A percentile compares a stretch with the other conserved stretches of the same genome.
Conservation (phyloP, 2,329 filamentous ascomycete genomes). For the Neobulgaria alba region DNA sequence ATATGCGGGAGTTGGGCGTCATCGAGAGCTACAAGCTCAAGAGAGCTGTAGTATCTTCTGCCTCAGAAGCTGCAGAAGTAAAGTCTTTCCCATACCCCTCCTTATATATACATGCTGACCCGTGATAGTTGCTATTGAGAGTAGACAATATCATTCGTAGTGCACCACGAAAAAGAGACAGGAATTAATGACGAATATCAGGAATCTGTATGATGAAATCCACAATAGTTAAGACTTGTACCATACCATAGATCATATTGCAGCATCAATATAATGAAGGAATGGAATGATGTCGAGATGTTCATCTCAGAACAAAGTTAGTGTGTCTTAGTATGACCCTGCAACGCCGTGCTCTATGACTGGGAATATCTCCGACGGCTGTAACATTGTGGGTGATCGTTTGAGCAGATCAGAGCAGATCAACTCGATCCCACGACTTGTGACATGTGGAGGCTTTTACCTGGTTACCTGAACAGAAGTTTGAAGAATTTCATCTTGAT, state of each 20-base stretch:
- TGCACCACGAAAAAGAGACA: slow-evolving; percentile 74
- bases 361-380: not conserved
- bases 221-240: slow-evolving; percentile 24
- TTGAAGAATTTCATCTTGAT: too few relatives aligned
- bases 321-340: not conserved
- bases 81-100: slow-evolving; percentile 29
- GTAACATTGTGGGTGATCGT: slow-evolving; percentile 2
- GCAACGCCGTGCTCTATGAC: not conserved
- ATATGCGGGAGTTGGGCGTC: slow-evolving; percentile 93
- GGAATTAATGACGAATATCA: slow-evolving; percentile 39
- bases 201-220: slow-evolving; percentile 26
- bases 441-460: not conserved
- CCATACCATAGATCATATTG: slow-evolving; percentile 30
- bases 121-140: slow-evolving; percentile 65
- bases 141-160: slow-evolving; percentile 98
- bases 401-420: not conserved
- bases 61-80: slow-evolving; percentile 93
- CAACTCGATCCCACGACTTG: too few relatives aligned
- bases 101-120: slow-evolving; percentile 3
- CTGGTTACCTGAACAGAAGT: too few relatives aligned
- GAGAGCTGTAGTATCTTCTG: slow-evolving; percentile 92
- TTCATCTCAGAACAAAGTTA: not conserved
- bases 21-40: slow-evolving; percentile 99
- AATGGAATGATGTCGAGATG: slow-evolving; percentile 19
- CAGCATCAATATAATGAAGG: slow-evolving; percentile 24